phyloP scores from a whole-genome alignment of 1,284 basidiomycete genomes.

The Filobasidium uniguttulatum region DNA sequence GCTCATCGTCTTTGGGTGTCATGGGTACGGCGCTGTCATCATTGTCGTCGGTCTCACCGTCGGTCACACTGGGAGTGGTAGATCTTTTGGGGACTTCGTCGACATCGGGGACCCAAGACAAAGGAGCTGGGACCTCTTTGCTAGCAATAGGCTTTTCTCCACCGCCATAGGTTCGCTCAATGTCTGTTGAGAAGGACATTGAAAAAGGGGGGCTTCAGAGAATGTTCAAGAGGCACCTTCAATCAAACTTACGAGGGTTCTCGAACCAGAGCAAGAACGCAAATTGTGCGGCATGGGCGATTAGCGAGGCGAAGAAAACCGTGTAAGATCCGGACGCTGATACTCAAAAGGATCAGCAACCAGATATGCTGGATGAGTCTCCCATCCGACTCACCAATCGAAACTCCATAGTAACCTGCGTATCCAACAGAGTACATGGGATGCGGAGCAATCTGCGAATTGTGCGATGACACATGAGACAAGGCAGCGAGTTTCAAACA shows the following conservation, averaged over 20 bases:
- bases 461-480: background rate
- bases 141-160: constrained; percentile 66
- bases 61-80: background rate
- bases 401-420: constrained; percentile 93
- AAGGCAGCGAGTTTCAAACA: background rate
- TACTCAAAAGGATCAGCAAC: background rate
- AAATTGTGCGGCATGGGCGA: constrained; percentile 88
- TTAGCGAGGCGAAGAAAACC: constrained; percentile 81
- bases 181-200: constrained; percentile 45
- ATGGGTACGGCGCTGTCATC: background rate
- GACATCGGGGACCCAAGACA: too few species aligned
- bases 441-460: constrained; percentile 36
- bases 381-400: constrained; percentile 27
- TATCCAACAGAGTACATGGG: constrained; percentile 60
- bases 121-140: background rate
- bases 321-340: constrained; percentile 52
- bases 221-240: background rate
- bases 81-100: constrained; percentile 14
- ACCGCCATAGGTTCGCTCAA: constrained; percentile 73
- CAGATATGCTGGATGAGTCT: background rate
- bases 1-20: background rate
- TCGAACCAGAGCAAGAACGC: constrained; percentile 94
- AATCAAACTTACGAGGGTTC: constrained; percentile 64
- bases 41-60: background rate
- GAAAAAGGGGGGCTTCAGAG: background rate